Evolutionary conservation across 139 green algal genomes (phyloP).

Genomic region (Pleodorina starrii): DNA sequence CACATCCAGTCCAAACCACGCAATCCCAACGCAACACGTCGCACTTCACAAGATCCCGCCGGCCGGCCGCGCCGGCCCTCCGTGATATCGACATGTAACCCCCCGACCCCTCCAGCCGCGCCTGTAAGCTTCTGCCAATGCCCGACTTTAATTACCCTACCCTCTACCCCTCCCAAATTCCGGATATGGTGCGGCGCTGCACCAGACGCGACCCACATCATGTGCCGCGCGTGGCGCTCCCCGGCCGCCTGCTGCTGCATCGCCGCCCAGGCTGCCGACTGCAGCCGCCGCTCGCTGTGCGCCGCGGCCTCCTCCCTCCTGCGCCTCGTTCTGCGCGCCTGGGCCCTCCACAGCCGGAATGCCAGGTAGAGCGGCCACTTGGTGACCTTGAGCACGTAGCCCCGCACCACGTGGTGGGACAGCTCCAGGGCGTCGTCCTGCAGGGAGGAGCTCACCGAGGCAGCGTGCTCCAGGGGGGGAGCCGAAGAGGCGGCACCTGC

Average conservation of each 20-base stretch:
- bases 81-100: neutral
- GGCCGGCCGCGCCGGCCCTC: neutral
- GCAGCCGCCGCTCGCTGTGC: neutral
- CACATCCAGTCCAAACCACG: too few relatives aligned
- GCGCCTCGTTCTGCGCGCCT: neutral
- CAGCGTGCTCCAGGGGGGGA: neutral
- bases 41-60: too few relatives aligned
- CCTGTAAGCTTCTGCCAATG: too few relatives aligned
- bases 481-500: neutral
- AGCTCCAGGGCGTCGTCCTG: slow-evolving; percentile 50
- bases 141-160: too few relatives aligned
- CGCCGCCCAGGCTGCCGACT: neutral
- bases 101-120: too few relatives aligned
- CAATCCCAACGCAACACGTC: too few relatives aligned
- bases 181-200: too few relatives aligned
- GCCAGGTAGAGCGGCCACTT: slow-evolving; percentile 43
- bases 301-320: neutral
- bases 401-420: slow-evolving; percentile 43
- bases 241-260: neutral
- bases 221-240: neutral
- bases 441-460: neutral
- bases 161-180: too few relatives aligned
- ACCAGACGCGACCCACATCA: neutral
- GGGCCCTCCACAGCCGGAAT: slow-evolving; percentile 41
- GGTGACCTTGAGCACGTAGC: slow-evolving; percentile 18